Evolutionary conservation across 306 rosid species (phyloP).

Genomic region (Quillaja saponaria): DNA sequence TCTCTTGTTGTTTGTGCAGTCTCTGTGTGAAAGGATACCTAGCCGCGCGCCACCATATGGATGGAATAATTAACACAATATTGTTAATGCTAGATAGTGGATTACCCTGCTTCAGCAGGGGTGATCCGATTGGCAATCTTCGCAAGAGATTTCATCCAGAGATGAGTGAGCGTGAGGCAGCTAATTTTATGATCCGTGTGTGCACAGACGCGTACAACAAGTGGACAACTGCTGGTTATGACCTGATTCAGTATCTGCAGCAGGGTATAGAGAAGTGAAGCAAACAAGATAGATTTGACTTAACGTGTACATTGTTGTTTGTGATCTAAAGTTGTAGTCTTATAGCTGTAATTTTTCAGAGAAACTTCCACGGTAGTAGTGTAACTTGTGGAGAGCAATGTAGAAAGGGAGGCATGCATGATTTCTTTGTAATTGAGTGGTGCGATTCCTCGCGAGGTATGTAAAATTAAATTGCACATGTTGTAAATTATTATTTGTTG

Average conservation of each 20-base stretch:
- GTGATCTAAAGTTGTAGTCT: constrained; percentile 40
- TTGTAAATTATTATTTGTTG: constrained; percentile 15
- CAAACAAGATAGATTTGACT: constrained; percentile 20
- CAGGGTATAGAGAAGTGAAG: constrained; percentile 93
- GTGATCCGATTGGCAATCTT: constrained; percentile 96
- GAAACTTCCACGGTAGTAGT: constrained; percentile 23
- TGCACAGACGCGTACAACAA: constrained; percentile 97
- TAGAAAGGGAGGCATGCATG: constrained; percentile 22
- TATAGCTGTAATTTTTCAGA: constrained; percentile 31
- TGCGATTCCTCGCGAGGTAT: constrained; percentile 37
- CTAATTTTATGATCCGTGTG: constrained; percentile 91
- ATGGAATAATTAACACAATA: constrained; percentile 80
- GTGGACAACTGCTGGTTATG: constrained; percentile 99
- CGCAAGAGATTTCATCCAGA: constrained; percentile 97
- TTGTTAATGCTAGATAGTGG: constrained; percentile 93
- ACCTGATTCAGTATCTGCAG: constrained; percentile 93
- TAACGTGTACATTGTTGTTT: constrained; percentile 60
- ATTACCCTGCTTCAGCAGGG: constrained; percentile 95
- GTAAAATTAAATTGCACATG: constrained; percentile 29
- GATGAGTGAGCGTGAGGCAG: constrained; percentile 96
- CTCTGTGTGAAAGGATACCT: constrained; percentile 97
- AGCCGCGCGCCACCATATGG: constrained; percentile 85
- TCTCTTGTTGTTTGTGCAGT: constrained; percentile 36
- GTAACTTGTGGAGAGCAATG: constrained; percentile 24
- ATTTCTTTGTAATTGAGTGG: constrained; percentile 29